A percentile compares a stretch with the other conserved stretches of the same genome.
Conservation (phyloP, 78 protist species). For the Chrysochromulina tobinii region DNA sequence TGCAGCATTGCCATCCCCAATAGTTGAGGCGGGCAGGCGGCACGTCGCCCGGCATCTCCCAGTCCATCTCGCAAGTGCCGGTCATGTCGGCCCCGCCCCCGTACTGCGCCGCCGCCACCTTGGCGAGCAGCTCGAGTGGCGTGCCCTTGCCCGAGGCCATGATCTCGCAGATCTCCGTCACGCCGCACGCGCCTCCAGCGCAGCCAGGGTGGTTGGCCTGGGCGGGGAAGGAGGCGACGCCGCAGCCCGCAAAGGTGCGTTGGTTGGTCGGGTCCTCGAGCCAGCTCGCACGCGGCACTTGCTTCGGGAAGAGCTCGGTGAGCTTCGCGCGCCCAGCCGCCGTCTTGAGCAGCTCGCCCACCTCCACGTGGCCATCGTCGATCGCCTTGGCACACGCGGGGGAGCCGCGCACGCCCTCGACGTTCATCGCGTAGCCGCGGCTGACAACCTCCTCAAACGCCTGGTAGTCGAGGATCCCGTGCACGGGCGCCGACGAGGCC, state of each 20-base stretch:
- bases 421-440: background rate
- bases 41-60: no score
- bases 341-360: conserved; percentile 27
- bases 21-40: background rate
- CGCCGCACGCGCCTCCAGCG: conserved; percentile 15
- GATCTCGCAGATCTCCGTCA: conserved; percentile 8
- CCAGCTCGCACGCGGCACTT: background rate
- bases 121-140: background rate
- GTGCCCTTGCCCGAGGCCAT: background rate
- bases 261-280: background rate
- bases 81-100: background rate
- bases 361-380: conserved; percentile 47
- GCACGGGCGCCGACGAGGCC: conserved; percentile 70
- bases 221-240: conserved; percentile 39
- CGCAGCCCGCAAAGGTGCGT: conserved; percentile 27
- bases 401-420: conserved; percentile 33
- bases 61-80: no score
- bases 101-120: background rate
- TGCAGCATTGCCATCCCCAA: conserved; percentile 69
- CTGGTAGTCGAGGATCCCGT: conserved; percentile 47
- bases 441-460: conserved; percentile 65
- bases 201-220: conserved; percentile 61
- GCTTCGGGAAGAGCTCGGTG: background rate
- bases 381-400: conserved; percentile 45
- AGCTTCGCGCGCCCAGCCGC: conserved; percentile 31